Evolutionary conservation across 441 rosid genomes (phyloP).

Genomic region (Rhodomyrtus psidioides): DNA sequence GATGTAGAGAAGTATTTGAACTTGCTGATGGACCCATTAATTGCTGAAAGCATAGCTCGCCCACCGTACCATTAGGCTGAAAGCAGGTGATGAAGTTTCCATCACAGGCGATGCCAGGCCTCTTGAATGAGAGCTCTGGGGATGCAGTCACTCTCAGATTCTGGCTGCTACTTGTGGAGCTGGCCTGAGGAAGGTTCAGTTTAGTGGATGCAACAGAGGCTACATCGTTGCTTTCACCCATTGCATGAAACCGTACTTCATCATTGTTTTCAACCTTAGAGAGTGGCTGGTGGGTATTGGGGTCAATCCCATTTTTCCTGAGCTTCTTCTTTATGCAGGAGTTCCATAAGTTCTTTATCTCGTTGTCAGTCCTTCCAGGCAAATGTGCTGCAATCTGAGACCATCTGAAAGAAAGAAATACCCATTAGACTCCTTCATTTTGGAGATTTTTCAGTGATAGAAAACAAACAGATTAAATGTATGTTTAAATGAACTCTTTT

Average conservation of each 20-base stretch:
- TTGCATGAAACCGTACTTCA: conserved; percentile 19
- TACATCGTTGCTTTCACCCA: conserved; percentile 4
- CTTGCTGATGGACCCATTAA: conserved; percentile 26
- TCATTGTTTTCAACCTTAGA: conserved; percentile 31
- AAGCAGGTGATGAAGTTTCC: conserved; percentile 13
- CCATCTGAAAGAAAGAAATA: conserved; percentile 38
- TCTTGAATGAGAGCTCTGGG: conserved; percentile 28
- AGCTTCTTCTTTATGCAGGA: conserved; percentile 79
- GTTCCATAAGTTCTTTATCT: conserved; percentile 81
- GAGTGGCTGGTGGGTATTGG: conserved; percentile 66
- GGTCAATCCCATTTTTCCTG: conserved; percentile 68
- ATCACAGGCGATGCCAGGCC: conserved; percentile 12
- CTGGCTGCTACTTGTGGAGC: conserved; percentile 17
- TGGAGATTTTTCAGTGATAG: not conserved
- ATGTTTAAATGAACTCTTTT: not conserved
- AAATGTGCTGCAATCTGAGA: conserved; percentile 75
- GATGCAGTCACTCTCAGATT: not conserved
- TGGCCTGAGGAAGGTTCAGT: not conserved
- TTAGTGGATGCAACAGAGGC: not conserved
- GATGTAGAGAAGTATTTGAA: conserved; percentile 20
- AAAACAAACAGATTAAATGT: not conserved
- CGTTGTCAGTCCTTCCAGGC: conserved; percentile 78
- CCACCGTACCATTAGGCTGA: conserved; percentile 26
- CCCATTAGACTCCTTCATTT: not conserved
- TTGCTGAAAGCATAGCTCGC: conserved; percentile 43